These are phyloP conservation scores for Spongospora subterranea DNA, from an alignment of 208 protist genomes.

Conservation along the genomic window DNA sequence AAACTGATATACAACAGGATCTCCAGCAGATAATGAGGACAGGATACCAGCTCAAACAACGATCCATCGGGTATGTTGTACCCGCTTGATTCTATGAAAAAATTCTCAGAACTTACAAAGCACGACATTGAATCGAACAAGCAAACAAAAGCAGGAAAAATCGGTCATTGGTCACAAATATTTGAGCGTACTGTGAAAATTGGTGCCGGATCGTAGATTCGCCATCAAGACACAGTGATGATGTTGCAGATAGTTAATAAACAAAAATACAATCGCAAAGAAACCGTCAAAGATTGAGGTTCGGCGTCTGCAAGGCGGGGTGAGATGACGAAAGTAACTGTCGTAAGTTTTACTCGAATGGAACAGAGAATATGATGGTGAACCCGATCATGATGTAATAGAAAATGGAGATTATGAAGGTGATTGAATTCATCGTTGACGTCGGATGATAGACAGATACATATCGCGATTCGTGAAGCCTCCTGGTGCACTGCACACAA, in stretches of 20 bases:
- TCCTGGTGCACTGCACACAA: neutral
- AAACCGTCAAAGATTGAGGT: neutral
- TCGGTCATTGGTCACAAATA: too few species aligned
- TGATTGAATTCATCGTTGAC: neutral
- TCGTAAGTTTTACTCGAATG: neutral
- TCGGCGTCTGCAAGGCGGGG: neutral
- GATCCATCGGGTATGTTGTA: neutral
- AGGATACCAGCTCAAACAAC: neutral
- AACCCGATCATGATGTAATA: neutral
- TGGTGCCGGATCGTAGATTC: neutral
- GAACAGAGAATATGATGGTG: neutral
- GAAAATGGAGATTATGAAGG: neutral
- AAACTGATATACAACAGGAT: neutral
- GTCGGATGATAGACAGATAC: neutral
- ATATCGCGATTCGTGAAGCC: neutral
- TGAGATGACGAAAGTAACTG: too few species aligned
- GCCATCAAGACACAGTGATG: neutral
- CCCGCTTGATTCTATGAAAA: neutral
- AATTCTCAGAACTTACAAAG: neutral
- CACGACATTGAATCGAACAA: neutral
- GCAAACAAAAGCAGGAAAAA: too few species aligned
- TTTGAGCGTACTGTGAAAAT: too few species aligned
- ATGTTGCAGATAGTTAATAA: neutral
- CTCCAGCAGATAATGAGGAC: neutral
- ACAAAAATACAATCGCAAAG: neutral